Conservation (phyloP, 805 yeast genomes). For the Hanseniaspora nectarophila region DNA sequence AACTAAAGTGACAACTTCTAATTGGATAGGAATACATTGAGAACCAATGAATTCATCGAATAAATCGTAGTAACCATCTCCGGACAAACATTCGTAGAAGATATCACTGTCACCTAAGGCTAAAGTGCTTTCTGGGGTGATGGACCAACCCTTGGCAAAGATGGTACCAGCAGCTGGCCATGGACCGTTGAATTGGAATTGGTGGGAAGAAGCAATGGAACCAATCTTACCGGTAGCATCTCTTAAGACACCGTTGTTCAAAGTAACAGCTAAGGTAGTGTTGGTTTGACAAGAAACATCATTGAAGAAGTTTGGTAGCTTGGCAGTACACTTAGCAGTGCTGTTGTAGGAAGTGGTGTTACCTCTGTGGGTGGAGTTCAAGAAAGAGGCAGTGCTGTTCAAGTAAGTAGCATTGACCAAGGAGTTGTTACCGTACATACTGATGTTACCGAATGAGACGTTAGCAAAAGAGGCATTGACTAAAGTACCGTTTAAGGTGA, state of each 20-base stretch:
- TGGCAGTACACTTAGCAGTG: constrained; percentile 22
- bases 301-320: constrained; percentile 23
- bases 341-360: constrained; percentile 20
- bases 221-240: constrained; percentile 48
- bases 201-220: constrained; percentile 51
- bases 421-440: constrained; percentile 25
- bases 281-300: constrained; percentile 31
- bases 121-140: constrained; percentile 35
- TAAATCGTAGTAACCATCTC: constrained; percentile 44
- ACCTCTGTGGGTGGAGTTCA: constrained; percentile 22
- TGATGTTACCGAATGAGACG: constrained; percentile 20
- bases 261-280: constrained; percentile 35
- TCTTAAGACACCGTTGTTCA: constrained; percentile 34
- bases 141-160: constrained; percentile 44
- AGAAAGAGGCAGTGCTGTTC: constrained; percentile 23
- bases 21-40: constrained; percentile 41
- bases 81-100: constrained; percentile 48
- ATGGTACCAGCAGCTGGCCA: constrained; percentile 51
- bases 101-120: constrained; percentile 40
- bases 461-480: constrained; percentile 39
- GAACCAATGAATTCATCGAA: constrained; percentile 39
- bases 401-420: constrained; percentile 16
- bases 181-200: constrained; percentile 56
- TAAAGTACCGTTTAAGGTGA: constrained; percentile 32
- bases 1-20: constrained; percentile 36